These are phyloP conservation scores for Candolleomyces efflorescens DNA, from an alignment of 768 basidiomycete species.

Conservation along the genomic window DNA sequence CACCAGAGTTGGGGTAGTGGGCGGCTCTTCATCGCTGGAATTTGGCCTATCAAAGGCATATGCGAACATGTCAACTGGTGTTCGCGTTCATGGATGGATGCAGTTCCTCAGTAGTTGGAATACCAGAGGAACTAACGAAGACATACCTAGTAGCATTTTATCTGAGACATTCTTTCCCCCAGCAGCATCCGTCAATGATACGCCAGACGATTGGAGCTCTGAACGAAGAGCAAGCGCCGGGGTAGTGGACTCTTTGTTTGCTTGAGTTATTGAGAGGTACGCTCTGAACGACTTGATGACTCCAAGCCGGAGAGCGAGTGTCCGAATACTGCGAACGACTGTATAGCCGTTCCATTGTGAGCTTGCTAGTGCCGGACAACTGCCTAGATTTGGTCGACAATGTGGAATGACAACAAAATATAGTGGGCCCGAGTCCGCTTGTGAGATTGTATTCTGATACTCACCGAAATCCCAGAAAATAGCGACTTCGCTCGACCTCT, in stretches of 20 bases:
- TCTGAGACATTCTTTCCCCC: slow-evolving; percentile 18
- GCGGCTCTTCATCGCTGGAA: no score
- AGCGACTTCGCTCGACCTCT: slow-evolving; percentile 10
- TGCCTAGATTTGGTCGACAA: slow-evolving; percentile 17
- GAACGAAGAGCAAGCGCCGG: slow-evolving; percentile 16
- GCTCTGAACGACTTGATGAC: slow-evolving; percentile 27
- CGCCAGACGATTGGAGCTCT: slow-evolving; percentile 27
- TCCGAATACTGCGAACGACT: slow-evolving; percentile 23
- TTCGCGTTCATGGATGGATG: background rate
- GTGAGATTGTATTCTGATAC: background rate
- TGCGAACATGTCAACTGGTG: slow-evolving; percentile 20
- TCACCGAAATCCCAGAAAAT: slow-evolving; percentile 26
- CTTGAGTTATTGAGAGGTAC: slow-evolving; percentile 22
- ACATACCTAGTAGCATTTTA: slow-evolving; percentile 25
- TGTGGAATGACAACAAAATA: background rate
- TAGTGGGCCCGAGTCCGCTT: background rate
- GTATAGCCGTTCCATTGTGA: slow-evolving; percentile 19
- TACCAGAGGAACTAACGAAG: background rate
- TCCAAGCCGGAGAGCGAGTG: slow-evolving; percentile 23
- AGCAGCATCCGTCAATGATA: slow-evolving; percentile 27
- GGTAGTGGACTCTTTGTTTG: slow-evolving; percentile 11
- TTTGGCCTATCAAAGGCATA: slow-evolving; percentile 41
- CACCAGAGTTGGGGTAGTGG: slow-evolving; percentile 33
- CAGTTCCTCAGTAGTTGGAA: background rate
- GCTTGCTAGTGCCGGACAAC: slow-evolving; percentile 23